Evolutionary conservation across 495 filamentous ascomycete genomes (phyloP).

Genomic region (Poronia punctata): DNA sequence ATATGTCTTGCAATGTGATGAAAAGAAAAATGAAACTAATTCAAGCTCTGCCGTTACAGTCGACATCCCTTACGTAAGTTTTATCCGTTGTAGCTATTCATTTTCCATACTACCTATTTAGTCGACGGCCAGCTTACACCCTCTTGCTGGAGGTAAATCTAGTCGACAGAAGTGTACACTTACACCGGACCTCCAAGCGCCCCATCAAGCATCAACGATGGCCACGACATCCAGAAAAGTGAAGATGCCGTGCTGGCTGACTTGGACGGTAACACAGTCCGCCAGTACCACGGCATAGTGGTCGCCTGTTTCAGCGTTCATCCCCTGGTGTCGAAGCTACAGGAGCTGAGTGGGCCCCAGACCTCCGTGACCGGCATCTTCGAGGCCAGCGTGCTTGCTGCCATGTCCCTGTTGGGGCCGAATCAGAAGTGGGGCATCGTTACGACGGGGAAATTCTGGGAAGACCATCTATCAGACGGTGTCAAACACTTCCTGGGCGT

Average conservation of each 20-base stretch:
- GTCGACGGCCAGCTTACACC: background rate
- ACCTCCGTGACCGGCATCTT: conserved; percentile 74
- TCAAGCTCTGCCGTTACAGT: too few species aligned
- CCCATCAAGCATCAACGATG: conserved; percentile 60
- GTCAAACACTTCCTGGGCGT: conserved; percentile 50
- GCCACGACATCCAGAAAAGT: conserved; percentile 45
- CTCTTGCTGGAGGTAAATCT: background rate
- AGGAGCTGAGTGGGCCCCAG: conserved; percentile 15
- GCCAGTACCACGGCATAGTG: conserved; percentile 65
- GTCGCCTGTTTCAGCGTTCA: conserved; percentile 88
- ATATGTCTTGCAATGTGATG: too few species aligned
- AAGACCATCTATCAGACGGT: conserved; percentile 57
- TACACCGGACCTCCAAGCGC: conserved; percentile 47
- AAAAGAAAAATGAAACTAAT: too few species aligned
- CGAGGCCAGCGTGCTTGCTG: conserved; percentile 63
- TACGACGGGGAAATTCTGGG: conserved; percentile 80
- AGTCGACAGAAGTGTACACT: conserved; percentile 37
- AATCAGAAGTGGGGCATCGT: conserved; percentile 76
- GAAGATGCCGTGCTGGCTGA: conserved; percentile 48
- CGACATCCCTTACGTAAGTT: too few species aligned
- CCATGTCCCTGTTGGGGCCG: conserved; percentile 38
- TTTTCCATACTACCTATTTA: conserved; percentile 1
- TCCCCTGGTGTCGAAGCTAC: conserved; percentile 63
- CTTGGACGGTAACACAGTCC: conserved; percentile 28
- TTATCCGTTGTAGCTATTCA: too few species aligned